A percentile compares a stretch with the other conserved stretches of the same genome.
These are phyloP conservation scores for Mycena kentingensis DNA, from an alignment of 768 basidiomycete genomes.

Conservation along the genomic window DNA sequence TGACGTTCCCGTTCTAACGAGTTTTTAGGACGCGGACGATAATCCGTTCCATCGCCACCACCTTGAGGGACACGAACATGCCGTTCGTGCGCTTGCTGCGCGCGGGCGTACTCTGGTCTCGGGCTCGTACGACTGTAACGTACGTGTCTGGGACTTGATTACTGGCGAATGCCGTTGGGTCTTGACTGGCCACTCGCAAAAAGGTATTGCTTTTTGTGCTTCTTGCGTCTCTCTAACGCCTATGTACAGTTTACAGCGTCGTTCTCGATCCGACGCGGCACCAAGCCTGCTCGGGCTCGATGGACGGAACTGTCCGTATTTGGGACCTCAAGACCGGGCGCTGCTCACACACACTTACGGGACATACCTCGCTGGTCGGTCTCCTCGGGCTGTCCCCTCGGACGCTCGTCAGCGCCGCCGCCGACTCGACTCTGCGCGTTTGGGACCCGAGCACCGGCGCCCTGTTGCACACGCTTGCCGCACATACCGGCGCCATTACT, in stretches of 20 bases:
- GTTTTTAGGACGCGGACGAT: slow-evolving; percentile 55
- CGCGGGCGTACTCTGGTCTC: slow-evolving; percentile 89
- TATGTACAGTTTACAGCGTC: slow-evolving; percentile 83
- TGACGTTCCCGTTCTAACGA: slow-evolving; percentile 36
- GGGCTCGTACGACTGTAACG: slow-evolving; percentile 94
- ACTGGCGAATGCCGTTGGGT: slow-evolving; percentile 80
- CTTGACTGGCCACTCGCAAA: slow-evolving; percentile 86
- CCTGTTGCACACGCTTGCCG: slow-evolving; percentile 78
- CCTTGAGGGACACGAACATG: slow-evolving; percentile 88
- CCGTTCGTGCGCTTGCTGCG: slow-evolving; percentile 90
- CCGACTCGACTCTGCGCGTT: slow-evolving; percentile 91
- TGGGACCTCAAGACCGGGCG: slow-evolving; percentile 88
- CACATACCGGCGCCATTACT: slow-evolving; percentile 97
- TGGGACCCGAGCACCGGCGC: slow-evolving; percentile 91
- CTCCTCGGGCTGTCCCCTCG: slow-evolving; percentile 88
- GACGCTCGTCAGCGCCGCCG: slow-evolving; percentile 91
- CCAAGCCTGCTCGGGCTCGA: slow-evolving; percentile 94
- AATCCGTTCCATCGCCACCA: slow-evolving; percentile 91
- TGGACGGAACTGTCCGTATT: slow-evolving; percentile 96
- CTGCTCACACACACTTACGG: slow-evolving; percentile 78
- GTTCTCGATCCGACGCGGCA: slow-evolving; percentile 85
- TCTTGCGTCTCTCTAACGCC: not conserved
- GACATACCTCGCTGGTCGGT: slow-evolving; percentile 94
- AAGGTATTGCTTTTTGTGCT: slow-evolving; percentile 54
- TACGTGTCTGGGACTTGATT: slow-evolving; percentile 93